These are phyloP conservation scores for Globisporangium splendens DNA, from an alignment of 352 stramenopile genomes.

Conservation along the genomic window DNA sequence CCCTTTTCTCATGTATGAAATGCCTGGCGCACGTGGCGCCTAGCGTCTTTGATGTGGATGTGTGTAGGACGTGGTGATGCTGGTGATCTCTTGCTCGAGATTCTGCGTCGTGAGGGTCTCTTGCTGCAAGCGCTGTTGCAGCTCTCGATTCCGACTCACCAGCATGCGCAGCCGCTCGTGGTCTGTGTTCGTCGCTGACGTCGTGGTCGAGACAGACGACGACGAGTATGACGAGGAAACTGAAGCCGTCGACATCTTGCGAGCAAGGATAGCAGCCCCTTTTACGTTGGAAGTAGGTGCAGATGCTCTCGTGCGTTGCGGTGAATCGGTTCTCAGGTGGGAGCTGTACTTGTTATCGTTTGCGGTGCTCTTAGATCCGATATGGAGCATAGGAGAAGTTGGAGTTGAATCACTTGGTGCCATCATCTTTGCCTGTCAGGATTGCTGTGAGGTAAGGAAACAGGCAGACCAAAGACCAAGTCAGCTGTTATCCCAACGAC, in stretches of 20 bases:
- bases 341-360: background rate
- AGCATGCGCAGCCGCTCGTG: conserved; percentile 67
- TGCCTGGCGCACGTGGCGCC: too few relatives aligned
- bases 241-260: conserved; percentile 33
- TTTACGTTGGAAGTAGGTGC: background rate
- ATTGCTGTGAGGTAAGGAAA: background rate
- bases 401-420: background rate
- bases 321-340: background rate
- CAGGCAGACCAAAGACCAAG: background rate
- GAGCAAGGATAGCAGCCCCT: conserved; percentile 1
- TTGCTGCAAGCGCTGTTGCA: conserved; percentile 70
- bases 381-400: background rate
- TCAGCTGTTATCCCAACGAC: background rate
- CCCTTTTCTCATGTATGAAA: too few relatives aligned
- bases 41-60: background rate
- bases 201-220: conserved; percentile 13
- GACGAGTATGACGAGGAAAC: conserved; percentile 29
- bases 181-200: conserved; percentile 29
- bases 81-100: conserved; percentile 68
- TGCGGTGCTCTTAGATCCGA: background rate
- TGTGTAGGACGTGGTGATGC: conserved; percentile 38
- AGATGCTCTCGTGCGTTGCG: background rate
- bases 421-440: background rate
- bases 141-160: conserved; percentile 74
- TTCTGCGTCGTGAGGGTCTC: conserved; percentile 68